Conservation (phyloP, 2,329 filamentous ascomycete genomes). For the Cladosporium velox region DNA sequence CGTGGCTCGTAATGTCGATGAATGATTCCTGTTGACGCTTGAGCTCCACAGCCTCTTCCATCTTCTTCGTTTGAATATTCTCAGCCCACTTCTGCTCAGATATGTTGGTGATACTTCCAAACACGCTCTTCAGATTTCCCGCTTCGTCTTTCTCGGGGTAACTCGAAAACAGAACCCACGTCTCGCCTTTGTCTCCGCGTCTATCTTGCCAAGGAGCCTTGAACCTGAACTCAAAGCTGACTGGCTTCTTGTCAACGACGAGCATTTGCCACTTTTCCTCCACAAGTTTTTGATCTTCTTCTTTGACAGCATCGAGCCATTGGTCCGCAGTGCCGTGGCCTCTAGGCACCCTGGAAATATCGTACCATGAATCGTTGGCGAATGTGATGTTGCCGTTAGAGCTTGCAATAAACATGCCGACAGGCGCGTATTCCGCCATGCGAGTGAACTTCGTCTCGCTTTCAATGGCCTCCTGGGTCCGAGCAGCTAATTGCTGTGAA, state of each 20-base stretch:
- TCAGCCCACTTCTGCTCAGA: slow-evolving; percentile 84
- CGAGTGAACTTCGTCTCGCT: slow-evolving; percentile 77
- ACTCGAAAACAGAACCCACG: slow-evolving; percentile 76
- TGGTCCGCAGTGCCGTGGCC: slow-evolving; percentile 57
- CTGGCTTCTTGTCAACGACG: slow-evolving; percentile 58
- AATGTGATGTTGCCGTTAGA: slow-evolving; percentile 70
- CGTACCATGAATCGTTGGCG: slow-evolving; percentile 75
- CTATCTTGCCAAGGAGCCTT: slow-evolving; percentile 64
- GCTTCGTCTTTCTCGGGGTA: slow-evolving; percentile 69
- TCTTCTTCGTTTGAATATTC: slow-evolving; percentile 72
- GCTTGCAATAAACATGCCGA: slow-evolving; percentile 84
- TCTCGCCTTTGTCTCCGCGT: slow-evolving; percentile 63
- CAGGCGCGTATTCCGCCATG: slow-evolving; percentile 82
- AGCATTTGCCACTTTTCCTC: slow-evolving; percentile 64
- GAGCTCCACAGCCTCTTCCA: slow-evolving; percentile 77
- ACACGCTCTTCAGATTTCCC: slow-evolving; percentile 70
- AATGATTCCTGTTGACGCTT: slow-evolving; percentile 67
- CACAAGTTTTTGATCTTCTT: slow-evolving; percentile 64
- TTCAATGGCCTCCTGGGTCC: slow-evolving; percentile 58
- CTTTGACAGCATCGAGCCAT: slow-evolving; percentile 73
- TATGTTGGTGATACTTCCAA: slow-evolving; percentile 82
- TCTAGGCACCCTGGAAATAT: slow-evolving; percentile 68
- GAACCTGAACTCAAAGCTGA: slow-evolving; percentile 75
- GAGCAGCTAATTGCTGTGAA: slow-evolving; percentile 70
- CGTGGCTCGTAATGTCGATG: slow-evolving; percentile 46